A percentile compares a stretch with the other conserved stretches of the same genome.
Conservation (phyloP, 306 rosid species). For the Aeschynomene evenia region DNA sequence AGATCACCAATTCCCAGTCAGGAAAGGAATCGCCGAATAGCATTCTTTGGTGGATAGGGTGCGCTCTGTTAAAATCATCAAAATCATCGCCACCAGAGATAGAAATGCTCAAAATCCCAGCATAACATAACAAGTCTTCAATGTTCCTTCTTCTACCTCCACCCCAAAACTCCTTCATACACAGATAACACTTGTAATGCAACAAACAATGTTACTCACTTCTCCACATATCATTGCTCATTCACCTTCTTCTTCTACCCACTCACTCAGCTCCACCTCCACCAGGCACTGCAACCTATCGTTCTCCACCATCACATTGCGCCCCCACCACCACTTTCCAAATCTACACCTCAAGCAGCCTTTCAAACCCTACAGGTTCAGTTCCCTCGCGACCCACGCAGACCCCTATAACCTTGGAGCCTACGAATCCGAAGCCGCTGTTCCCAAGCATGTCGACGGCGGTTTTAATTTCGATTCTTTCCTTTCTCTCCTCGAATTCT, state of each 20-base stretch:
- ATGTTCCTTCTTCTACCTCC: conserved; percentile 2
- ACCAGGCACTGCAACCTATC: conserved; percentile 26
- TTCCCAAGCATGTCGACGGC: conserved; percentile 10
- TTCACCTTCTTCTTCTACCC: conserved; percentile 41
- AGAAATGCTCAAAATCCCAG: not conserved
- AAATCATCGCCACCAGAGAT: not conserved
- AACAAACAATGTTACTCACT: conserved; percentile 54
- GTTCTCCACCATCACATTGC: conserved; percentile 28
- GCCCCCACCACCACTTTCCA: conserved; percentile 28
- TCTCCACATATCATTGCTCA: conserved; percentile 23
- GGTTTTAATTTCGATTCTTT: conserved; percentile 52
- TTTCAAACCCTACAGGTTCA: conserved; percentile 7
- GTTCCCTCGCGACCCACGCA: conserved; percentile 19
- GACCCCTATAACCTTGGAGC: conserved; percentile 26
- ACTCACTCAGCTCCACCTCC: conserved; percentile 30
- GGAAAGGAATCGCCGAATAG: not conserved
- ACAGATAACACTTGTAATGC: not conserved
- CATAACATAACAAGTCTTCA: not conserved
- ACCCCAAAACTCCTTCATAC: not conserved
- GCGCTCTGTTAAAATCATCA: not conserved
- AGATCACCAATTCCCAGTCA: not conserved
- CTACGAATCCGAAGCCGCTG: conserved; percentile 34
- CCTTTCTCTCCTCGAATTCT: conserved; percentile 53
- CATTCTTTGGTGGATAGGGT: not conserved
- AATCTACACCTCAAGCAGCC: conserved; percentile 28